Base-by-base conservation (phyloP, 2,329 filamentous ascomycete genomes). In the Celoporthe dispersa region DNA sequence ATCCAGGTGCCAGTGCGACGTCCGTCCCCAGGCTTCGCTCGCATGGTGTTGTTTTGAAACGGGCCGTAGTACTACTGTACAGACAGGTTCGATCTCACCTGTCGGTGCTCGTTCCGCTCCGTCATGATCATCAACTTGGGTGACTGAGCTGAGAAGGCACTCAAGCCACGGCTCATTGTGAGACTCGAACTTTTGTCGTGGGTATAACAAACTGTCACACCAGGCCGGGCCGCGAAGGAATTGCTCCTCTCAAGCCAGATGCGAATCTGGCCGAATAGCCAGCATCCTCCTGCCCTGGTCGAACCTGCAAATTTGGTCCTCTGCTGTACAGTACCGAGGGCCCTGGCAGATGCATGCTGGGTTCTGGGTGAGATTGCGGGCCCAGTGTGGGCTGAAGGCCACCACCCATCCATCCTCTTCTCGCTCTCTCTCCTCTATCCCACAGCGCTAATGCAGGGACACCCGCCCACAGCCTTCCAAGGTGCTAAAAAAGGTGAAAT, bases 391-490 rank as follows among this genome's bases (percentile, higher is more conserved):
- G 25, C 25, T 41, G n/a, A n/a, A 19, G 53, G 19, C 19, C 1
- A 28, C 39, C 53, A n/a, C n/a, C 57, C 53, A 37, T 44, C 35
- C 25, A 9, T 22, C 31, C 4, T 55, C 25, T 61, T 12, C 28
- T 25, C 25, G 9, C n/a, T 48, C 35, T 11, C 66, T 44, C 37
- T 31, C 11, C 28, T 35, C 25, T 28, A 12, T 60, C 35, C 39
- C 66, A 41, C n/a, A 7, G 41, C 66, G 66, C 66, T 67, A 67
- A 67, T 67, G 66, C 66, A 67, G 66, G 66, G 37, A 67, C 66
- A 31, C 55, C 53, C 33, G 57, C 25, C 28, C 57, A 67, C 57
- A 31, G 44, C 16, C 28, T 62, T 28, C 12, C 22, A 62, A 62
- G 28, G 12, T 67, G 60, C 55, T 67, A 37, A 35, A 60, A 67